These are phyloP conservation scores for Fomitopsis serialis DNA, from an alignment of 768 basidiomycete genomes.

Conservation along the genomic window DNA sequence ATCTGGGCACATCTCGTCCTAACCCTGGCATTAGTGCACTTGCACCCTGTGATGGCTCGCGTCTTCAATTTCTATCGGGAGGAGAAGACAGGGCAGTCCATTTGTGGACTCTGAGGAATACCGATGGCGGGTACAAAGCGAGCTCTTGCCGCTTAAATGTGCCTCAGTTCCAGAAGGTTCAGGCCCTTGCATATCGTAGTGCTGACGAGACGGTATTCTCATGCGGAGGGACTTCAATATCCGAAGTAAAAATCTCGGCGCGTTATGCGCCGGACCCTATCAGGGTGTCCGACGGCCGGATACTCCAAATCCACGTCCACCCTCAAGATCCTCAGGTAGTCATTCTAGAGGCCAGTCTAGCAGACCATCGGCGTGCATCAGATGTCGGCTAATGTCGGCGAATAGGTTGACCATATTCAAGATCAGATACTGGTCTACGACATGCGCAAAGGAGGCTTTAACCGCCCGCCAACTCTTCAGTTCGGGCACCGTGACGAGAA, in stretches of 20 bases:
- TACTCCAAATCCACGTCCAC: constrained; percentile 43
- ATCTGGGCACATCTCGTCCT: constrained; percentile 9
- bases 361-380: constrained; percentile 2
- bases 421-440: constrained; percentile 47
- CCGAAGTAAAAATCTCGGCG: constrained; percentile 34
- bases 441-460: constrained; percentile 33
- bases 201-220: constrained; percentile 30
- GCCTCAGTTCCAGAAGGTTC: constrained; percentile 25
- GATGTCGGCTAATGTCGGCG: background rate
- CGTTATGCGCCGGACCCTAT: constrained; percentile 23
- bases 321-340: constrained; percentile 34
- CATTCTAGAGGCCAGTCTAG: constrained; percentile 40
- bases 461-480: constrained; percentile 33
- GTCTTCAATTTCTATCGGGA: constrained; percentile 40
- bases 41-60: constrained; percentile 26
- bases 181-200: constrained; percentile 35
- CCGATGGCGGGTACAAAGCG: constrained; percentile 14
- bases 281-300: constrained; percentile 29
- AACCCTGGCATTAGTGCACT: constrained; percentile 38
- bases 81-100: constrained; percentile 41
- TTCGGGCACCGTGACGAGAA: constrained; percentile 37
- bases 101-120: constrained; percentile 30
- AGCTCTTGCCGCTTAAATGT: constrained; percentile 22
- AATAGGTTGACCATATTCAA: constrained; percentile 44
- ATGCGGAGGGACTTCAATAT: constrained; percentile 29